Evolutionary conservation across 2,329 filamentous ascomycete genomes (phyloP), one percentile per base, ranked within the genome.

Genomic region (Trichoderma asperellum): DNA sequence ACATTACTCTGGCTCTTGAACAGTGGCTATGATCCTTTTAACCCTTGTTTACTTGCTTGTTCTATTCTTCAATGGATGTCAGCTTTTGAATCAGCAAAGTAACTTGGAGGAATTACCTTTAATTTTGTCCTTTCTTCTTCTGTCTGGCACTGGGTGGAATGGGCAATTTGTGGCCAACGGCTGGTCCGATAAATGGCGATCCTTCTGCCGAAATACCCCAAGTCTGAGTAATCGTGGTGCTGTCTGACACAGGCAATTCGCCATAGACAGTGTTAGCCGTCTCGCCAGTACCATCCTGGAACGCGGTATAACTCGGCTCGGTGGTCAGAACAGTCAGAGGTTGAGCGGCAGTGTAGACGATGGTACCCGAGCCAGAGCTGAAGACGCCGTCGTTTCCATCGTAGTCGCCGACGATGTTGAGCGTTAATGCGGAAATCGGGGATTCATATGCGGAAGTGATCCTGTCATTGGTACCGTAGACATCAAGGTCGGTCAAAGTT

Each of bases 241-340:
- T 55, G 52, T 29, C 21, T 10, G 52, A 55, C 0, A 4, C 5
- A 10, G 35, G 59, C 0, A 62, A n/a, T 21, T 47, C 5, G 27
- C 59, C 59, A 11, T 62, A 62, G n/a, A 52, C 59, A 35, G 59
- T 62, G 59, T 62, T 62, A 27, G 59, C 59, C 3, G 59, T 62
- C 40, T 62, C 59, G 18, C 59, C 59, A 16, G 59, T 62, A 11
- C 40, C 59, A 21, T 62, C 59, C 59, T 62, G 59, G 59, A 62
- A 62, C n/a, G 59, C 59, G 18, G 59, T 62, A 40, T 49, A 62
- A 10, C 43, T 62, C 18, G 59, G 59, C 59, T 62, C 59, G 27
- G 16, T 62, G 40, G 59, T 62, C 27, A 62, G 40, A 0, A 62
- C 59, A 21, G 59, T 62, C 18, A 62, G 59, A 34, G 59, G 59